Evolutionary conservation across 768 basidiomycete genomes (phyloP).

Genomic region (Tephrocybe rancida): DNA sequence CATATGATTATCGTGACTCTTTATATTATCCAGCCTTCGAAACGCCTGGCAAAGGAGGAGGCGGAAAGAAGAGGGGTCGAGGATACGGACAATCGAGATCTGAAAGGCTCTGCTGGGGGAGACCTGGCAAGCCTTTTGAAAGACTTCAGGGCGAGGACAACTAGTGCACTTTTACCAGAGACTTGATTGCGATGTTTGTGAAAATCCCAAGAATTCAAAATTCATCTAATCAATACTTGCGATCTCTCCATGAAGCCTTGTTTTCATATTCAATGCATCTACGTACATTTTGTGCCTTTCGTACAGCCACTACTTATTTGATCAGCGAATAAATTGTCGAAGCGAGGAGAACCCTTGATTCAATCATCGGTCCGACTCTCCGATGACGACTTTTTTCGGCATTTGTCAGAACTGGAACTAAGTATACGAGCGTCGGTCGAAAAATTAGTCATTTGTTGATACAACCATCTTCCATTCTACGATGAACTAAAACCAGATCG

Average conservation of each 20-base stretch:
- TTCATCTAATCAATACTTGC: too few species aligned
- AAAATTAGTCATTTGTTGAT: too few species aligned
- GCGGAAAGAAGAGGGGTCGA: constrained; percentile 8
- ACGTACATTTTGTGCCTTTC: neutral
- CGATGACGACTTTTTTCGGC: neutral
- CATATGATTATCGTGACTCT: constrained; percentile 12
- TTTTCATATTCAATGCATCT: neutral
- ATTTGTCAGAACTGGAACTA: neutral
- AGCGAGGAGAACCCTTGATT: too few species aligned
- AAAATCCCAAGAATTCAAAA: too few species aligned
- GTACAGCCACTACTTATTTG: too few species aligned
- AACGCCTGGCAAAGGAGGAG: constrained; percentile 5
- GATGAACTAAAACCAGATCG: neutral
- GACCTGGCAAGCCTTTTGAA: constrained; percentile 3
- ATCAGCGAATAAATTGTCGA: too few species aligned
- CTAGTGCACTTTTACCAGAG: neutral
- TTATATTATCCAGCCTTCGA: constrained; percentile 5
- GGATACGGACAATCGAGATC: neutral
- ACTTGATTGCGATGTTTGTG: neutral
- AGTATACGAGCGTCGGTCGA: too few species aligned
- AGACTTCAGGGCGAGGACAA: constrained; percentile 4
- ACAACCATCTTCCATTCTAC: neutral
- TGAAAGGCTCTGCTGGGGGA: constrained; percentile 13
- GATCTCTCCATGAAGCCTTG: too few species aligned
- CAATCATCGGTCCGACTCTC: too few species aligned